Evolutionary conservation across 331 rosid genomes (phyloP).

Genomic region (Erythrophleum ivorense): DNA sequence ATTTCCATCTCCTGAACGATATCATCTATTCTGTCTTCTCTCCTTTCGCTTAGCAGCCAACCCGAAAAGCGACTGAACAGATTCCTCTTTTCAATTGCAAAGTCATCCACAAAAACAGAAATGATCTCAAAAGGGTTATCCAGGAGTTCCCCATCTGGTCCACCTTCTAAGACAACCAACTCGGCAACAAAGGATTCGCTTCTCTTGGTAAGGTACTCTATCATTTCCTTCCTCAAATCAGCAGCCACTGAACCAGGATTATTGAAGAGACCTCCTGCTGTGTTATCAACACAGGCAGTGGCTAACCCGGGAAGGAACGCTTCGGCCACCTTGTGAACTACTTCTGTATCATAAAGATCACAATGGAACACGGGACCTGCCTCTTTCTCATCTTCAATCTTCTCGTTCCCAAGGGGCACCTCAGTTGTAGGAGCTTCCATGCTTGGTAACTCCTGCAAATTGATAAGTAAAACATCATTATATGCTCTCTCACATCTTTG

Average conservation of each 20-base stretch:
- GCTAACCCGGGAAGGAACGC: slow-evolving; percentile 77
- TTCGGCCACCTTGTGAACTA: slow-evolving; percentile 78
- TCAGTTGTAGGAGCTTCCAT: slow-evolving; percentile 55
- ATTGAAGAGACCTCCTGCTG: slow-evolving; percentile 72
- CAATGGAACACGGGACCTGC: slow-evolving; percentile 57
- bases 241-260: slow-evolving; percentile 74
- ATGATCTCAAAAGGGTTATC: slow-evolving; percentile 78
- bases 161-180: slow-evolving; percentile 65
- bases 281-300: slow-evolving; percentile 79
- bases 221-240: slow-evolving; percentile 83
- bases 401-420: slow-evolving; percentile 59
- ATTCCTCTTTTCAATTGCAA: slow-evolving; percentile 66
- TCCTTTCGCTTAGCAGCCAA: slow-evolving; percentile 77
- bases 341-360: slow-evolving; percentile 68
- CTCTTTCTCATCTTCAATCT: slow-evolving; percentile 64
- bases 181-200: slow-evolving; percentile 84
- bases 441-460: slow-evolving; percentile 51
- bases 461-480: background rate
- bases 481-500: background rate
- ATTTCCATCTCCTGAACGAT: slow-evolving; percentile 78
- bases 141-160: slow-evolving; percentile 54
- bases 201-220: slow-evolving; percentile 64
- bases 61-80: slow-evolving; percentile 75
- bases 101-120: slow-evolving; percentile 80
- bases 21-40: slow-evolving; percentile 93